These are phyloP conservation scores for Lithospermum erythrorhizon DNA, from an alignment of 257 asterid species.

Conservation along the genomic window DNA sequence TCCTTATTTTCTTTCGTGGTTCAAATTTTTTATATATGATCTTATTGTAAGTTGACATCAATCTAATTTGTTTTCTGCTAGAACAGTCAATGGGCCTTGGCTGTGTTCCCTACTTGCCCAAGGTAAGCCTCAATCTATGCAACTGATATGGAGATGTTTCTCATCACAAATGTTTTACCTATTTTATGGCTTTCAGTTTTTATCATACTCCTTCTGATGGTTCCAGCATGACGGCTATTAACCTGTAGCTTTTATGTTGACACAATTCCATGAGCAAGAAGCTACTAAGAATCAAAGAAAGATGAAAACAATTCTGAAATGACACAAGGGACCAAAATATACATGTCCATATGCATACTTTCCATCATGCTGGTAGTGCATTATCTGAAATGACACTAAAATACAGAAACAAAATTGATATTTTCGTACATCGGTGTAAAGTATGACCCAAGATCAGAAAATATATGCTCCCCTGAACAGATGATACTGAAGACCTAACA, in stretches of 20 bases:
- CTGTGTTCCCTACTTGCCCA: constrained; percentile 95
- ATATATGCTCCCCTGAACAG: background rate
- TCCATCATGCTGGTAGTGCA: background rate
- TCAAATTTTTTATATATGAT: constrained; percentile 8
- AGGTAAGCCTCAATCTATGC: constrained; percentile 50
- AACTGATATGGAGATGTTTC: background rate
- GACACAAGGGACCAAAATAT: background rate
- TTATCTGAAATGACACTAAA: no score
- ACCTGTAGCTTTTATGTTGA: background rate
- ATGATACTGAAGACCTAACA: background rate
- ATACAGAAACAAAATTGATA: no score
- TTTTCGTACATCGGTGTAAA: no score
- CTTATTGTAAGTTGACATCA: constrained; percentile 13
- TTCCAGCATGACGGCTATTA: background rate
- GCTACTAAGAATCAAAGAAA: background rate
- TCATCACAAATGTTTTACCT: background rate
- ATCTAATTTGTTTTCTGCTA: constrained; percentile 27
- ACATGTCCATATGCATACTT: background rate
- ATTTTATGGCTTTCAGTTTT: background rate
- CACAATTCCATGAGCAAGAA: background rate
- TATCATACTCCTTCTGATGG: background rate
- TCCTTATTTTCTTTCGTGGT: constrained; percentile 9
- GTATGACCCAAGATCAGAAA: no score
- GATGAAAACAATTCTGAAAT: background rate
- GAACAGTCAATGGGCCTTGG: constrained; percentile 95